Evolutionary conservation across 2,329 filamentous ascomycete genomes (phyloP).

Genomic region (Parasarocladium wereldwijsianum): DNA sequence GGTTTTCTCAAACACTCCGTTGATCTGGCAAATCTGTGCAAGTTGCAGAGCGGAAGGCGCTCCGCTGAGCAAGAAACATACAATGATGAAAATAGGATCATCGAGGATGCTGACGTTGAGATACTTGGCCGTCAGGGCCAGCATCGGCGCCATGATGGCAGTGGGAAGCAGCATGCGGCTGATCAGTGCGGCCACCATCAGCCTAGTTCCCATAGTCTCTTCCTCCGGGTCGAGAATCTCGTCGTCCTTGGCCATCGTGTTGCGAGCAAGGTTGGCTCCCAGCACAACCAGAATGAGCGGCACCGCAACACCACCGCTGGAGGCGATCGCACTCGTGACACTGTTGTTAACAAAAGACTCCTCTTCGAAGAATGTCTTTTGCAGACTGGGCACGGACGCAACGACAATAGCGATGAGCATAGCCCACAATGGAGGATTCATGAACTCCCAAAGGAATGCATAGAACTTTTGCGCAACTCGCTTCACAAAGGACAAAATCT

Average conservation of each 20-base stretch:
- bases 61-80: slow-evolving; percentile 90
- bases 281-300: slow-evolving; percentile 91
- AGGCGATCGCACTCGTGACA: slow-evolving; percentile 72
- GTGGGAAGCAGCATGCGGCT: slow-evolving; percentile 89
- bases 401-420: slow-evolving; percentile 78
- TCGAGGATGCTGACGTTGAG: slow-evolving; percentile 87
- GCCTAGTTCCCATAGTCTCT: slow-evolving; percentile 49
- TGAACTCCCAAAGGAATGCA: slow-evolving; percentile 65
- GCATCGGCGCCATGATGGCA: slow-evolving; percentile 76
- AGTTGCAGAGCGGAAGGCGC: slow-evolving; percentile 88
- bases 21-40: slow-evolving; percentile 97
- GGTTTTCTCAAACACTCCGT: slow-evolving; percentile 85
- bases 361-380: slow-evolving; percentile 73
- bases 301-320: slow-evolving; percentile 82
- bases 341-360: slow-evolving; percentile 88
- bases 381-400: slow-evolving; percentile 71
- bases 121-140: slow-evolving; percentile 79
- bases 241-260: slow-evolving; percentile 59
- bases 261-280: slow-evolving; percentile 84
- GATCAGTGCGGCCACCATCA: slow-evolving; percentile 73
- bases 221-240: slow-evolving; percentile 56
- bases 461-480: slow-evolving; percentile 26
- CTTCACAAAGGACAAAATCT: slow-evolving; percentile 10
- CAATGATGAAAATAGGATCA: slow-evolving; percentile 95
- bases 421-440: slow-evolving; percentile 90